A percentile compares a stretch with the other conserved stretches of the same genome.
Evolutionary conservation across 2,329 filamentous ascomycete genomes (phyloP).

Genomic region (Aphanocladium album): DNA sequence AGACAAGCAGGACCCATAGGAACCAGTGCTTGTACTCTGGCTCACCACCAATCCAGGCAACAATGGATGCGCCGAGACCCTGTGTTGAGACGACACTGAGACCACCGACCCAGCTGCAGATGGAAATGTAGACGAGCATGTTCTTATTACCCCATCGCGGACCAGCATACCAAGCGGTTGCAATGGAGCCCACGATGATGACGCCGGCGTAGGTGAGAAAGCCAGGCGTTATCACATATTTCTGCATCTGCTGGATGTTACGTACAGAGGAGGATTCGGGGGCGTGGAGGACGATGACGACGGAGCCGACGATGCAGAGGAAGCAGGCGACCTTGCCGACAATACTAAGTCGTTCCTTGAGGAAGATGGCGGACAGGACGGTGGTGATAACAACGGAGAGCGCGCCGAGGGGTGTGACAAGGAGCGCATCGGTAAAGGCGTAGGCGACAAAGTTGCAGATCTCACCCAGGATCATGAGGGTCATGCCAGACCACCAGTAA

Average conservation of each 20-base stretch:
- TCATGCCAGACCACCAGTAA: slow-evolving; percentile 97
- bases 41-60: slow-evolving; percentile 76
- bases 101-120: slow-evolving; percentile 92
- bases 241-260: slow-evolving; percentile 88
- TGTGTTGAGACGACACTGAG: slow-evolving; percentile 94
- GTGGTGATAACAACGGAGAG: slow-evolving; percentile 90
- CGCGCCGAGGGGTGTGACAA: slow-evolving; percentile 88
- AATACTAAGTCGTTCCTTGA: slow-evolving; percentile 92
- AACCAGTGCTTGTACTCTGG: slow-evolving; percentile 98
- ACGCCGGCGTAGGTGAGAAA: slow-evolving; percentile 83
- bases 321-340: slow-evolving; percentile 96
- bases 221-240: slow-evolving; percentile 77
- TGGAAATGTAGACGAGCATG: slow-evolving; percentile 95
- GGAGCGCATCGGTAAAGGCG: slow-evolving; percentile 91
- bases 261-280: slow-evolving; percentile 78
- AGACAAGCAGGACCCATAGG: slow-evolving; percentile 83
- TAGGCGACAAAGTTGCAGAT: slow-evolving; percentile 97
- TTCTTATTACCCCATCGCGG: slow-evolving; percentile 92
- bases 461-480: slow-evolving; percentile 92
- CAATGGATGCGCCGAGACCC: slow-evolving; percentile 83
- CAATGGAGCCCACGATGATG: slow-evolving; percentile 65
- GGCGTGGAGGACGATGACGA: slow-evolving; percentile 92
- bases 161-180: slow-evolving; percentile 74
- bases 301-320: slow-evolving; percentile 85
- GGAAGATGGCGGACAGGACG: slow-evolving; percentile 84